Evolutionary conservation across 73 alveolate genomes (phyloP), one percentile per base, ranked within the genome.

Genomic region (Breviolum minutum): DNA sequence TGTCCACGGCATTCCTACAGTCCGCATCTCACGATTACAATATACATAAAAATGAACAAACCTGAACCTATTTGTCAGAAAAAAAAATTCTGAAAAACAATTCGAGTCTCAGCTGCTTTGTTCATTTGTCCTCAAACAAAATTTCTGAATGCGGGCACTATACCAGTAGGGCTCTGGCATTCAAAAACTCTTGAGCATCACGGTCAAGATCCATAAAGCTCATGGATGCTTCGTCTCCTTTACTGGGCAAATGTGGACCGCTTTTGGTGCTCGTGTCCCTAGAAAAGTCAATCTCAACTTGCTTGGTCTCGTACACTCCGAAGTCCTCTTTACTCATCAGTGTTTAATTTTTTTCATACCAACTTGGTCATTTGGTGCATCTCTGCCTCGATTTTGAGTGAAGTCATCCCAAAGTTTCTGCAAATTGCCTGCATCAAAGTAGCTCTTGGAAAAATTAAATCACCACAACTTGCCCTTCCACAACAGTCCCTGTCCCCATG

Each of bases 351-450:
- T 40, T 40, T 40, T 40, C 54, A 40, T 40, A 40, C 54, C 54
- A 40, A 40, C 54, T 40, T 40, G 54, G 54, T 40, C 54, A 40
- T 40, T 40, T 40, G 5, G 0, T 40, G 54, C 24, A 8, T 7
- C 9, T 40, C 74, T 2, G 69, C 98, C 98, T 92, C 98, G 90
- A 32, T 92, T 69, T 26, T 69, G 81, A 2, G 98, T 92, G 64
- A 92, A 81, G 68, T 92, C 98, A 7, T 48, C 80, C 98, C 98
- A 92, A 61, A 92, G 98, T 66, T 92, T 92, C 69, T 48, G 98
- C 86, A 92, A 81, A 22, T 92, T 92, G 32, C 98, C 98, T 92
- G 30, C 0, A 40, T 20, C 14, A 81, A 27, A 30, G 40, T 8
- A 12, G 20, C 9, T 10, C 22, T 77, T 77, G 61, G 63, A 6